Evolutionary conservation across 2,329 filamentous ascomycete genomes (phyloP).

Genomic region (Fusarium sp.): DNA sequence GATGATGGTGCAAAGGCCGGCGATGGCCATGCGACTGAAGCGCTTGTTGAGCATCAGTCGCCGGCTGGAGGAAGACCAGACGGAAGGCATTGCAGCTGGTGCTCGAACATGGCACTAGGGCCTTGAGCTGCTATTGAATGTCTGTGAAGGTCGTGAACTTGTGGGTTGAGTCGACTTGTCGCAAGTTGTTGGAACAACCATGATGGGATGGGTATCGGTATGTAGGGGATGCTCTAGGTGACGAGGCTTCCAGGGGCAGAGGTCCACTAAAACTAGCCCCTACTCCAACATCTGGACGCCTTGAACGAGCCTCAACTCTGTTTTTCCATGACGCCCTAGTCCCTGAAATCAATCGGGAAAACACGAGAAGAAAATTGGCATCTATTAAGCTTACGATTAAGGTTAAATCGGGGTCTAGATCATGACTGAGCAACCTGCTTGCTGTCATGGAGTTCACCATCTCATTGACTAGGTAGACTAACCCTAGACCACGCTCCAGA

Average conservation of each 20-base stretch:
- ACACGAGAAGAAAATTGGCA: not conserved
- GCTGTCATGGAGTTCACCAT: too few relatives aligned
- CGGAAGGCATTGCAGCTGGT: conserved; percentile 44
- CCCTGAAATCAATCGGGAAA: not conserved
- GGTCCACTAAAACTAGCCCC: conserved; percentile 35
- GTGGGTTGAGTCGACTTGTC: conserved; percentile 6
- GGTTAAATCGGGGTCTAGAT: not conserved
- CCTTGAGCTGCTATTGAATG: conserved; percentile 12
- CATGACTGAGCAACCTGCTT: not conserved
- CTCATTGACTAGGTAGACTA: too few relatives aligned
- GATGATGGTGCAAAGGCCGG: conserved; percentile 43
- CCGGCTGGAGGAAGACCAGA: conserved; percentile 49
- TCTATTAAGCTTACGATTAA: conserved; percentile 1
- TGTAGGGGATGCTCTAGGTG: conserved; percentile 17
- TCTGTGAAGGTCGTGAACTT: not conserved
- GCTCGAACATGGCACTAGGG: conserved; percentile 47
- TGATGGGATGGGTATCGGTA: conserved; percentile 16
- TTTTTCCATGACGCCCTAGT: not conserved
- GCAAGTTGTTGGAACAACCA: conserved; percentile 22
- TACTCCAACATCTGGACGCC: not conserved
- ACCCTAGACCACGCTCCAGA: too few relatives aligned
- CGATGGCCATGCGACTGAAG: conserved; percentile 51
- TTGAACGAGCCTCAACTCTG: conserved; percentile 2
- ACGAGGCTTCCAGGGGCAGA: conserved; percentile 28
- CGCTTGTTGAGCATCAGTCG: conserved; percentile 53